phyloP scores from a whole-genome alignment of 164 flowering plant species.

The Kingdonia uniflora region DNA sequence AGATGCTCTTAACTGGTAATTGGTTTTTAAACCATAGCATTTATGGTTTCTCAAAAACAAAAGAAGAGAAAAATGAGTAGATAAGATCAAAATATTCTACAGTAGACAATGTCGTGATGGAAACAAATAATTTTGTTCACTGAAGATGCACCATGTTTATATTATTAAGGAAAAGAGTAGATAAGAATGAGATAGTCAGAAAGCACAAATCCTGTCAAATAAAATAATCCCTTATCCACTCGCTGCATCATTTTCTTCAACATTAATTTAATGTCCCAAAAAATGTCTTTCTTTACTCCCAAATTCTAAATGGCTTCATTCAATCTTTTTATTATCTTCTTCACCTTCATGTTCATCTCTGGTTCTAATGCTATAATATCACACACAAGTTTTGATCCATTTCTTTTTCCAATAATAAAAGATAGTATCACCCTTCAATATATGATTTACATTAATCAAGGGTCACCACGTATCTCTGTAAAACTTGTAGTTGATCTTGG shows the following conservation, averaged over 20 bases:
- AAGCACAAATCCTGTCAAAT: not conserved
- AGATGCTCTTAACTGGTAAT: too few relatives aligned
- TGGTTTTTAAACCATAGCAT: too few relatives aligned
- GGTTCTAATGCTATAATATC: not conserved
- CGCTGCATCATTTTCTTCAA: not conserved
- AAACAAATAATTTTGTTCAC: too few relatives aligned
- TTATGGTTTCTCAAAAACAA: too few relatives aligned
- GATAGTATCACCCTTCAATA: constrained; percentile 22
- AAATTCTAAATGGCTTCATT: constrained; percentile 6
- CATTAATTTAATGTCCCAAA: not conserved
- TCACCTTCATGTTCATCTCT: constrained; percentile 3
- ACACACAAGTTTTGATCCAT: not conserved
- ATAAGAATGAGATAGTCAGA: not conserved
- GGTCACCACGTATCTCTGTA: constrained; percentile 18
- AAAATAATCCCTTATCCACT: constrained; percentile 1
- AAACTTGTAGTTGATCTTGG: constrained; percentile 24
- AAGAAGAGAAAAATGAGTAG: too few relatives aligned
- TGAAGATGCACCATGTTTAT: too few relatives aligned
- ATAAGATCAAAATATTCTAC: too few relatives aligned
- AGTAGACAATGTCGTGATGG: too few relatives aligned
- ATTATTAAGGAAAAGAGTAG: not conserved
- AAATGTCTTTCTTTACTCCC: not conserved
- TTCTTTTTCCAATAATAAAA: constrained; percentile 23
- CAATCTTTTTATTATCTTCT: not conserved
- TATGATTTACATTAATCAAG: constrained; percentile 15